These are phyloP conservation scores for Ramaria rubella DNA, from an alignment of 768 basidiomycete species.

Conservation along the genomic window DNA sequence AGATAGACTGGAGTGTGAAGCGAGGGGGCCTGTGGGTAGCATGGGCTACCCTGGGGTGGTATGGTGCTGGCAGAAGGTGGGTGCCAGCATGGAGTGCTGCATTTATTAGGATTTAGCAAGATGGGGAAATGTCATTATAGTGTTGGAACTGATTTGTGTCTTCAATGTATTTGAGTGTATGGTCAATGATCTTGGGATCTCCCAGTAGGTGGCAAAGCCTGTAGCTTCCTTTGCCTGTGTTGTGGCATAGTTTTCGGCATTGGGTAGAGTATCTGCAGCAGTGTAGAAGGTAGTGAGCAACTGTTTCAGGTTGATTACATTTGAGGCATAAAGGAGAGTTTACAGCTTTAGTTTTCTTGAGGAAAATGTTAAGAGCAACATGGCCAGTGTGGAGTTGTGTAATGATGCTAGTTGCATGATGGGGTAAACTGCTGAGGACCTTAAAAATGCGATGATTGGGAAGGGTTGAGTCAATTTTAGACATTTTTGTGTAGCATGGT, in stretches of 20 bases:
- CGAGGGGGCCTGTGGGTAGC: no score
- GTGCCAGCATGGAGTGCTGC: no score
- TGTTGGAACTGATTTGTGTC: no score
- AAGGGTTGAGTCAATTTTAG: neutral
- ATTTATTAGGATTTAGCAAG: no score
- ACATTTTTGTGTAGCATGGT: neutral
- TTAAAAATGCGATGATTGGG: neutral
- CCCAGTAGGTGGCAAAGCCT: no score
- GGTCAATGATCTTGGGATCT: no score
- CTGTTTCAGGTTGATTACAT: slow-evolving; percentile 11
- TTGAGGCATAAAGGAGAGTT: slow-evolving; percentile 1
- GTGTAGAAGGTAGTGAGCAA: slow-evolving; percentile 12
- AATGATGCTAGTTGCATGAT: slow-evolving; percentile 8
- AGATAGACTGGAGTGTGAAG: no score
- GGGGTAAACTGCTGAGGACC: neutral
- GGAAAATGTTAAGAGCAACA: slow-evolving; percentile 11
- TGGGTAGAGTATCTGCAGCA: neutral
- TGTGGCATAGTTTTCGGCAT: neutral
- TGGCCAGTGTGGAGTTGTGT: slow-evolving; percentile 13
- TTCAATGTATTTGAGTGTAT: no score
- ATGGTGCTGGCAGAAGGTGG: no score
- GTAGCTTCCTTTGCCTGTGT: no score
- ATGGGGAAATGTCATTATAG: no score
- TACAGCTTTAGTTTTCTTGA: neutral
- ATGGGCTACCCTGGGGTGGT: no score